Evolutionary conservation across 768 basidiomycete species (phyloP), one percentile per base, ranked within the genome.

Genomic region (Saitozyma sp.): DNA sequence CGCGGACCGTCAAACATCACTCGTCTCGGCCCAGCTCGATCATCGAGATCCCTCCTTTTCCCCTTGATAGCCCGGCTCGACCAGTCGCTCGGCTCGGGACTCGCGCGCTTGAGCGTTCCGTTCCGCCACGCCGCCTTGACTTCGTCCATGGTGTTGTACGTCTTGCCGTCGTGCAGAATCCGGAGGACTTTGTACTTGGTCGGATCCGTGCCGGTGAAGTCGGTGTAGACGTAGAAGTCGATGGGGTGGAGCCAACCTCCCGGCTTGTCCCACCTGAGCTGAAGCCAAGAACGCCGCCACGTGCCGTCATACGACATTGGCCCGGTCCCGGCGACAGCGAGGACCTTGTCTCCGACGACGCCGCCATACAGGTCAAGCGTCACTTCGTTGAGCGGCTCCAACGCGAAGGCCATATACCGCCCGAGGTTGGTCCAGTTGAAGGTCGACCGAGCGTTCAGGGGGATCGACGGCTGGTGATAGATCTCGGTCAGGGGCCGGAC

Each of bases 11-110:
- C 83, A 73, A 88, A 87, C 42, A 62, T 54, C 0, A 88, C 85
- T 0, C 83, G 82, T 46, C 87, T 84, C 38, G 87, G 87, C 6
- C 87, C 87, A 3, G 87, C 85, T 40, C 85, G 83, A 56, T 86
- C 78, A 62, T 88, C 87, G n/a, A 88, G 80, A 68, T 88, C 86
- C 42, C 86, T 80, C 42, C 73, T 71, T 10, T 78, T 74, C 9
- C 59, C 59, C 3, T 38, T 46, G 11, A 83, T 79, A 1, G 83
- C 81, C 83, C 86, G 85, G 0, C 81, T 78, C 13, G 78, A 66
- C 72, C 84, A 82, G 41, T 41, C 48, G 9, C 2, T 66, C 71
- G 19, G 64, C 49, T 81, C 75, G 65, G 78, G 69, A 14, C 43
- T n/a, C 41, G 81, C 75, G 1, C 84, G 82, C 54, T 81, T 78